Evolutionary conservation across 2,329 filamentous ascomycete genomes (phyloP).

Genomic region (Fusarium papillatum): DNA sequence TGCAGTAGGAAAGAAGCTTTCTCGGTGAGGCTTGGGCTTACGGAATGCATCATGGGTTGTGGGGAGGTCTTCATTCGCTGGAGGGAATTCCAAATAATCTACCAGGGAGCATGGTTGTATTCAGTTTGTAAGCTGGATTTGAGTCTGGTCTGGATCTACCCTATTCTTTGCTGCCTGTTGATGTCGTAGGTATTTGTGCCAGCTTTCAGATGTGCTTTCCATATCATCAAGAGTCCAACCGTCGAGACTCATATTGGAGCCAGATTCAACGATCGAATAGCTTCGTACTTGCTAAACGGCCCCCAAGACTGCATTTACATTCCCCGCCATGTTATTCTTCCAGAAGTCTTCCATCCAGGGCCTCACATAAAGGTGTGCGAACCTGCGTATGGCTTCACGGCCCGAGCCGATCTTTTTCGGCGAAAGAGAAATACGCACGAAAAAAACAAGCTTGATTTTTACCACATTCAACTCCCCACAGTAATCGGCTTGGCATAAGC

Average conservation of each 20-base stretch:
- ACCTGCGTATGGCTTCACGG: neutral
- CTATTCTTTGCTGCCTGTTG: neutral
- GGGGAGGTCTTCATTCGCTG: neutral
- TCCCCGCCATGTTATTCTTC: neutral
- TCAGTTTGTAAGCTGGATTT: neutral
- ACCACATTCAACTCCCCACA: neutral
- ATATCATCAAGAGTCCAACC: neutral
- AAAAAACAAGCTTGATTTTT: neutral
- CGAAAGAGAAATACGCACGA: neutral
- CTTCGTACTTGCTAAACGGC: neutral
- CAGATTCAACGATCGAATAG: neutral
- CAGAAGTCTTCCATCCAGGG: neutral
- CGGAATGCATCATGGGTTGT: neutral
- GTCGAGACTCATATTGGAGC: neutral
- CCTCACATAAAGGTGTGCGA: neutral
- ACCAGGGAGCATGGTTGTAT: neutral
- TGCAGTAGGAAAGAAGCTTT: neutral
- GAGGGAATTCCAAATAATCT: neutral
- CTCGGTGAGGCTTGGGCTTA: neutral
- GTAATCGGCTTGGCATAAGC: neutral
- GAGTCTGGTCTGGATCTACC: neutral
- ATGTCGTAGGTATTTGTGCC: neutral
- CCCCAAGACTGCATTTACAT: neutral
- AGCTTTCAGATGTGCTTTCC: neutral
- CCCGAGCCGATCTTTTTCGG: neutral